Evolutionary conservation across 805 yeast species (phyloP).

Genomic region (Wickerhamomyces bisporus): DNA sequence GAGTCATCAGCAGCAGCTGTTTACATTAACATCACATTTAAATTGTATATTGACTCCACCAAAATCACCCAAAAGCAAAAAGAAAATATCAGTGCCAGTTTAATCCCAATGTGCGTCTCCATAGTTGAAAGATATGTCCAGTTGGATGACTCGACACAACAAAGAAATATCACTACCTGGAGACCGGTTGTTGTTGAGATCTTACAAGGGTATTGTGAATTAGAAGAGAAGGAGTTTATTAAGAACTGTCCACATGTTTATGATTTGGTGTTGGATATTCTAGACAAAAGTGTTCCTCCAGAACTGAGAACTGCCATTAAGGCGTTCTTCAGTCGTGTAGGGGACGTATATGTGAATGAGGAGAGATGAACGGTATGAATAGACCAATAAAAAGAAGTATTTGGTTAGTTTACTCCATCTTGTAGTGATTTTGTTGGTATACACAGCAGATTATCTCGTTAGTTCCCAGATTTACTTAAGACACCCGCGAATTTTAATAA

Average conservation of each 20-base stretch:
- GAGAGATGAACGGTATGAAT: constrained; percentile 2
- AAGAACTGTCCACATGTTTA: constrained; percentile 56
- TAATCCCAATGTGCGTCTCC: constrained; percentile 64
- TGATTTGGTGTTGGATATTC: constrained; percentile 49
- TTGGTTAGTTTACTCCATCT: too few species aligned
- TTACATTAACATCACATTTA: constrained; percentile 72
- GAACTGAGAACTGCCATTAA: constrained; percentile 60
- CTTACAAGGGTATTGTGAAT: constrained; percentile 71
- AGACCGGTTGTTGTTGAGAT: constrained; percentile 89
- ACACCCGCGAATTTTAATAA: background rate
- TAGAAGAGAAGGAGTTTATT: constrained; percentile 68
- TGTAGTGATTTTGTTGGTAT: background rate
- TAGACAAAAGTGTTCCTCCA: constrained; percentile 54
- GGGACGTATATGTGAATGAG: constrained; percentile 38
- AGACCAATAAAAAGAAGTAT: background rate
- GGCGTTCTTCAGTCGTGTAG: constrained; percentile 52
- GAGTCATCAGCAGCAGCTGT: constrained; percentile 90
- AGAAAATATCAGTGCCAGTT: constrained; percentile 43
- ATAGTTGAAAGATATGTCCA: constrained; percentile 66
- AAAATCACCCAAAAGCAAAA: constrained; percentile 45
- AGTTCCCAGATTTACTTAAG: background rate
- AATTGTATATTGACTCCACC: constrained; percentile 64
- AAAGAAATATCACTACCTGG: constrained; percentile 80
- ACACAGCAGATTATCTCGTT: too few species aligned
- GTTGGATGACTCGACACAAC: constrained; percentile 69